Percentiles rank a stretch among this genome's conserved stretches.
Evolutionary conservation across 371 early-diverging fungal genomes (phyloP).

Genomic region (Umbelopsis sp.): DNA sequence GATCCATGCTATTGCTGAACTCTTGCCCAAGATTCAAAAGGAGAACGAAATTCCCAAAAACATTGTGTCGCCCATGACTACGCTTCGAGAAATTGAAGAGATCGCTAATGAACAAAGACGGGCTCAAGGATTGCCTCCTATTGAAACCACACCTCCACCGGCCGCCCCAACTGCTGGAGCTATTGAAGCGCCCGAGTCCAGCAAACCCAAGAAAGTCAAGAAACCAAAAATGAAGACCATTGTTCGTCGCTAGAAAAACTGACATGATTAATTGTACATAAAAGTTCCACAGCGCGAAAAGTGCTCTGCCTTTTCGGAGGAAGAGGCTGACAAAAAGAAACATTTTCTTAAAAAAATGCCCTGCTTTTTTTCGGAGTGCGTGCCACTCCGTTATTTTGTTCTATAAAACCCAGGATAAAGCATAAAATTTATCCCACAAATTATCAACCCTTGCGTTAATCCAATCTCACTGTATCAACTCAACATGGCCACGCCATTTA

Average conservation of each 20-base stretch:
- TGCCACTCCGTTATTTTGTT: too few species aligned
- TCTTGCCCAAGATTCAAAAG: conserved; percentile 43
- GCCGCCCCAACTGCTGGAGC: background rate
- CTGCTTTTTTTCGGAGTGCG: background rate
- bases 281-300: conserved; percentile 9
- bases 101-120: conserved; percentile 48
- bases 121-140: conserved; percentile 51
- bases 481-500: conserved; percentile 2
- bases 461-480: background rate
- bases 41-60: conserved; percentile 37
- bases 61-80: conserved; percentile 40
- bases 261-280: conserved; percentile 2
- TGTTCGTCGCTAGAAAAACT: conserved; percentile 16
- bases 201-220: conserved; percentile 16
- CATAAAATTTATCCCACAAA: background rate
- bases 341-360: too few species aligned
- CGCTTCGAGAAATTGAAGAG: conserved; percentile 44
- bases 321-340: background rate
- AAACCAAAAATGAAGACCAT: conserved; percentile 10
- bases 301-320: conserved; percentile 15
- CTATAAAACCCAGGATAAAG: background rate
- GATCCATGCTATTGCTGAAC: conserved; percentile 38
- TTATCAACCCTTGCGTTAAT: background rate
- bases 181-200: background rate
- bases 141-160: conserved; percentile 21